These are phyloP conservation scores for Aspergillus sp. DNA, from an alignment of 2,329 filamentous ascomycete genomes.

Conservation along the genomic window DNA sequence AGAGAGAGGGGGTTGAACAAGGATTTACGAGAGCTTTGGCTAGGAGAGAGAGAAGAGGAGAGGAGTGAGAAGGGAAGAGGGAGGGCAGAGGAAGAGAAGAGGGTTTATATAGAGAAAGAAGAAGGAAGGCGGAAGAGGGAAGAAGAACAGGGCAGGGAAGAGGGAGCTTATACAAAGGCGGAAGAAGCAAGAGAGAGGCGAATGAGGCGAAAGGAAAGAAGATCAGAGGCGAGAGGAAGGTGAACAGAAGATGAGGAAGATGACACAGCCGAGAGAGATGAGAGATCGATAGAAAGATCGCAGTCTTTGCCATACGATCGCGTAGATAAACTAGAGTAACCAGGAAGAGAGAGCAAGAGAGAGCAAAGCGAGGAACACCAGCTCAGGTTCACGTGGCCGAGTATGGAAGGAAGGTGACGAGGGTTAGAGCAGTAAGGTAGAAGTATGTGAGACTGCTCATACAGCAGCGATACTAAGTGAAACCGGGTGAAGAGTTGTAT, in stretches of 20 bases:
- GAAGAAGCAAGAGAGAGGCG: background rate
- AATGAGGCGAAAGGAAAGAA: background rate
- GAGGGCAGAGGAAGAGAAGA: background rate
- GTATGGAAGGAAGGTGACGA: background rate
- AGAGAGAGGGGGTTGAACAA: too few species aligned
- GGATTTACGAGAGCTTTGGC: background rate
- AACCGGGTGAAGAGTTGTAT: too few species aligned
- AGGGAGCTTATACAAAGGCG: background rate
- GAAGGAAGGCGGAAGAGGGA: background rate
- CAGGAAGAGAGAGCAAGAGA: background rate
- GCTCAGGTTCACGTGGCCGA: background rate
- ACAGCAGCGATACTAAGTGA: too few species aligned
- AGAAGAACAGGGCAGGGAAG: background rate
- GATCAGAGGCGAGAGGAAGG: background rate
- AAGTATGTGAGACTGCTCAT: background rate
- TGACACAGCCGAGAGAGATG: background rate
- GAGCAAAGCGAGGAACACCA: background rate
- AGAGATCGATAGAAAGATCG: background rate
- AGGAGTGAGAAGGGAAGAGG: too few species aligned
- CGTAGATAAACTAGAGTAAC: too few species aligned
- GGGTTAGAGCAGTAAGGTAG: background rate
- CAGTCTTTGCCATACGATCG: too few species aligned
- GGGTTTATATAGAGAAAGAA: background rate
- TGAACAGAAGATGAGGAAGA: background rate
- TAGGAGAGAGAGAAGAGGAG: background rate